Conservation (phyloP, 441 rosid species). For the Adansonia grandidieri region DNA sequence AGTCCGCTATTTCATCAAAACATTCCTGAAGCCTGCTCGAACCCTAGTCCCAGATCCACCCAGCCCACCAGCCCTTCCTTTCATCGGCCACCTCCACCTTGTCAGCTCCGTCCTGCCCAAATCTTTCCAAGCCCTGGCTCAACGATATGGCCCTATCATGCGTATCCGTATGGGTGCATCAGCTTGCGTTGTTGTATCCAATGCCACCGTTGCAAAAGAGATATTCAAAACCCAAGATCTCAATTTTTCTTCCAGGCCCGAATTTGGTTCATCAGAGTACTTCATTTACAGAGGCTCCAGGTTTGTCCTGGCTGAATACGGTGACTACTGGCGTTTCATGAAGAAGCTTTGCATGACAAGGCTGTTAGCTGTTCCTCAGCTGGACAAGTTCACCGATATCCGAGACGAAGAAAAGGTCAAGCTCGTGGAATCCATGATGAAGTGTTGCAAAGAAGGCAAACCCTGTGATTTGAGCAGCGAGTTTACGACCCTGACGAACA, state of each 20-base stretch:
- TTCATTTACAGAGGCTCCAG: conserved; percentile 51
- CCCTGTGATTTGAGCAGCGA: conserved; percentile 22
- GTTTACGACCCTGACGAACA: conserved; percentile 32
- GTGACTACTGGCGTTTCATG: conserved; percentile 48
- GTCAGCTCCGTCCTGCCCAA: conserved; percentile 49
- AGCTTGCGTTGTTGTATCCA: conserved; percentile 47
- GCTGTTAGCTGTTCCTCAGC: conserved; percentile 40
- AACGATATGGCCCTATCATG: conserved; percentile 56
- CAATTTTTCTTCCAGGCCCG: conserved; percentile 58
- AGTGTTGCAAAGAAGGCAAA: conserved; percentile 13
- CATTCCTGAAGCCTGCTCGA: conserved; percentile 21
- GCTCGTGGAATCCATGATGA: conserved; percentile 30
- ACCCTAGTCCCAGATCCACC: conserved; percentile 44
- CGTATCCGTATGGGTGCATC: conserved; percentile 49
- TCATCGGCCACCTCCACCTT: conserved; percentile 64
- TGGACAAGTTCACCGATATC: conserved; percentile 26
- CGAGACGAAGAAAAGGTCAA: conserved; percentile 32
- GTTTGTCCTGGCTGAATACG: conserved; percentile 37
- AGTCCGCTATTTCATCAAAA: conserved; percentile 36
- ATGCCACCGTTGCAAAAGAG: conserved; percentile 46
- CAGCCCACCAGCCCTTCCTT: conserved; percentile 56
- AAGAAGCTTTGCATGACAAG: conserved; percentile 36
- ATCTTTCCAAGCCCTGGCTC: conserved; percentile 53
- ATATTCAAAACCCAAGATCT: conserved; percentile 55
- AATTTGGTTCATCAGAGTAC: conserved; percentile 52